Base-by-base conservation (phyloP, 1,284 basidiomycete genomes). In the Boletus semigastroideus region DNA sequence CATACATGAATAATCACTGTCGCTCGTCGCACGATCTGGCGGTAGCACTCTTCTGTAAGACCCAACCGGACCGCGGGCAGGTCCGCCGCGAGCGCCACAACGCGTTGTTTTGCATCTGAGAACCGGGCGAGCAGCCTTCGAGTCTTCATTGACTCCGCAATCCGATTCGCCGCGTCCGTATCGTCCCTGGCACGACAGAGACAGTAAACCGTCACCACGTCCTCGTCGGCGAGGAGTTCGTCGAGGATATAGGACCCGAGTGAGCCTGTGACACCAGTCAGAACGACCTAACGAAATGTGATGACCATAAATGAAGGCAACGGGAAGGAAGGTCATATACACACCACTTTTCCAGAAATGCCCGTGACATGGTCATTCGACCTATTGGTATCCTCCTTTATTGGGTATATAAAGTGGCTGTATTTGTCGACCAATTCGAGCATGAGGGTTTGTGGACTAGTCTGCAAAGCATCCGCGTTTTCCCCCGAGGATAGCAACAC, bases 241-340 rank as follows among this genome's bases (percentile, higher is more conserved):
- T 72, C 64, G 17, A 86, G 73, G 13, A 85, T 72, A 51, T 83
- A 78, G 1, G 82, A 80, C 4, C 84, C 84, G 7, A 86, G 74
- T 0, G 78, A 80, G 0, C 84, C 84, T 1, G 84, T 84, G 0
- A 77, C 80, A 5, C 84, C 84, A 0, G 84, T 85, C 27, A 86
- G 69, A 4, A 81, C 69, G 27, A 64, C 54, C 63, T 72, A 55
- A 64, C 54, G 66, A 72, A 55, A 48, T 6, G 22, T 33, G 1
- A 25, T 17, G 5, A 19, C 14, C 19, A 4, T n/a, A n/a, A 12
- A 8, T 44, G 36, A 37, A 28, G 12, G 27, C 31, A 12, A 37
- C 3, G n/a, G n/a, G n/a, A 11, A 31, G 5, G 4, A 46, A 13
- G 3, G 20, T 3, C 4, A 37, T 7, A 17, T 38, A 50, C 64